Base-by-base conservation (phyloP, 441 rosid genomes). In the Eutrema salsugineum region DNA sequence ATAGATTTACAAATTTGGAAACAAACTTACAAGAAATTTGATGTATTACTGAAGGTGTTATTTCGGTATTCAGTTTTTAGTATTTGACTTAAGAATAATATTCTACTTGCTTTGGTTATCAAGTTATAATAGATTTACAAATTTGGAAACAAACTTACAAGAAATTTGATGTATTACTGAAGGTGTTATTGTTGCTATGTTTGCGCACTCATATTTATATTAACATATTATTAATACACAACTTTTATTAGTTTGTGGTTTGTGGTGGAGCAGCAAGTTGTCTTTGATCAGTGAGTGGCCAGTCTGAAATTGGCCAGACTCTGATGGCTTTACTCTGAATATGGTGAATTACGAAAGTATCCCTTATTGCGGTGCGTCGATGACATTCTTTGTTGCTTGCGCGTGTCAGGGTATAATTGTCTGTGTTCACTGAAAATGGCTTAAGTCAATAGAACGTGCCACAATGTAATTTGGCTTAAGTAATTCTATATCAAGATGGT, bases 401-500 rank as follows among this genome's bases (percentile, higher is more conserved):
- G 32, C 0, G 8, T 74, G 68, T 66, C 78, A 59, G 78, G 78
- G 78, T 50, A 50, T 59, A 66, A 19, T 15, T 66, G 62, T 57
- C 62, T 48, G 54, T 17, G 16, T 66, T 0, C 19, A 8, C 63
- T 19, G 22, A 11, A 48, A 58, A 32, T 49, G 43, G 59, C 48
- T 71, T 9, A 24, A n/a, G 20, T 59, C 20, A 43, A 36, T 17
- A 15, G 32, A 59, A 59, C 73, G 72, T 66, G 68, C 63, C 48
- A 10, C 48, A 40, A 53, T 53, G 50, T 50, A 30, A 39, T 60
- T 66, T 61, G 27, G 8, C 27, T 5, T 54, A 53, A 11, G 27
- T 40, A 15, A 9, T 14, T 38, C 7, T 35, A n/a, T 35, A 22
- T 24, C 44, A 35, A 16, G 22, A 8, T 44, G 8, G 7, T 14